Conservation (phyloP, 2,329 filamentous ascomycete species). For the Aspergillus intermedius region DNA sequence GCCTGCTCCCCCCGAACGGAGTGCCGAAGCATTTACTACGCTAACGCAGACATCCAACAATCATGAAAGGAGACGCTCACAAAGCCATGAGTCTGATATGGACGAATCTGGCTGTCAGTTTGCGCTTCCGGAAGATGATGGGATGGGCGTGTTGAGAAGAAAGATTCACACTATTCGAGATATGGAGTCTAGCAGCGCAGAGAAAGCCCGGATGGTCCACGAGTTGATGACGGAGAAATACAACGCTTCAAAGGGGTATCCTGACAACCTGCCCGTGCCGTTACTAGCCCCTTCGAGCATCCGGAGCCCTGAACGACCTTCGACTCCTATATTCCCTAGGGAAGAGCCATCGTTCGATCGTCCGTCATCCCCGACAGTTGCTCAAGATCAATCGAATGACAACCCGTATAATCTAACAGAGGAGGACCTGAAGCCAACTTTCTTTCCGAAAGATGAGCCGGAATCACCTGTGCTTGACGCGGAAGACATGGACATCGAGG, state of each 20-base stretch:
- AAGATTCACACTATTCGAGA: conserved; percentile 65
- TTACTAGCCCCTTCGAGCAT: conserved; percentile 20
- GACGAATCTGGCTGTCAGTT: conserved; percentile 14
- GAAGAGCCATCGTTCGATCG: conserved; percentile 23
- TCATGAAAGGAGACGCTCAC: not conserved
- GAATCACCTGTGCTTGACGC: conserved; percentile 20
- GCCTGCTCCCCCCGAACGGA: not conserved
- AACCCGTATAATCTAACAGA: conserved; percentile 36
- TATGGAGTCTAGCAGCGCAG: conserved; percentile 49
- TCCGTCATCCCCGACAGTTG: conserved; percentile 20
- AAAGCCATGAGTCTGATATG: not conserved
- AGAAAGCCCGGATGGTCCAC: conserved; percentile 69
- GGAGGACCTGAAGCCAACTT: conserved; percentile 62
- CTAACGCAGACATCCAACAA: not conserved
- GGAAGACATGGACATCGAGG: conserved; percentile 41
- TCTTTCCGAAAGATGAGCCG: conserved; percentile 45
- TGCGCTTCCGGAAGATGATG: conserved; percentile 67
- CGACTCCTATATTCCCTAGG: conserved; percentile 27
- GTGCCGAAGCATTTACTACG: not conserved
- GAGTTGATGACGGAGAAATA: conserved; percentile 65
- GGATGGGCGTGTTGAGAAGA: conserved; percentile 61
- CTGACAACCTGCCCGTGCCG: conserved; percentile 12
- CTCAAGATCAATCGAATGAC: conserved; percentile 18
- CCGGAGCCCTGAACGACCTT: conserved; percentile 19
- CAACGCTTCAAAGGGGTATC: conserved; percentile 37